Evolutionary conservation across 2,329 filamentous ascomycete species (phyloP), one percentile per base, ranked within the genome.

Genomic region (Penicillium sp.): DNA sequence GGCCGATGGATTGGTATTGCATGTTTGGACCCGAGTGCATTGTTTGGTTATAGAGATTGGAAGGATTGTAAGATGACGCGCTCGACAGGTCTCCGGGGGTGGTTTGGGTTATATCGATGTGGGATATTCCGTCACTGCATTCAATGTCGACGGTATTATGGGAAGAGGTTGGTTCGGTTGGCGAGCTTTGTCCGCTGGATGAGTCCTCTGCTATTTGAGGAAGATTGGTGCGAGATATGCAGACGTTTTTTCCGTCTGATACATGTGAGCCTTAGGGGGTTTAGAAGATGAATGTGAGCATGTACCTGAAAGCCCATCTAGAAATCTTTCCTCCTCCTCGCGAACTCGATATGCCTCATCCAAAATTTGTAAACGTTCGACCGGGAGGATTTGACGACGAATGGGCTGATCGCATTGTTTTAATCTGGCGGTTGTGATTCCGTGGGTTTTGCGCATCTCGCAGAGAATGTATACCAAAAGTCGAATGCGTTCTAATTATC

Each of bases 301-400:
- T 64, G 41, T 67, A 76, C 75, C 72, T 40, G 72, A 70, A 50
- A 72, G 64, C 19, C 73, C 73, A 11, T 72, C 66, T 17, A 72
- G 49, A 43, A 70, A 75, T 8, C 70, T 63, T 48, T 76, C 74
- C 58, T 77, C 73, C 60, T 69, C 67, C 38, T 69, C 67, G 38
- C 74, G 67, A 17, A 76, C 72, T 22, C 67, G 66, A 58, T 74
- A 76, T 19, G 76, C 69, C 59, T 77, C 75, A 38, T 76, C 73
- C 31, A 77, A 54, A 25, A 77, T 68, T 12, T 68, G 62, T 35
- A 72, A 56, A 12, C 73, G 67, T 44, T 73, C 71, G 11, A 59
- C 56, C 5, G 73, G 73, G 50, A 64, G 62, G 22, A 75, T 73
- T 51, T 73, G 69, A 30, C 72, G 70, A 22, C 68, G 67, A 26